Conservation (phyloP, 176 grass and related monocot genomes). For the Ampelocalamus luodianensis region DNA sequence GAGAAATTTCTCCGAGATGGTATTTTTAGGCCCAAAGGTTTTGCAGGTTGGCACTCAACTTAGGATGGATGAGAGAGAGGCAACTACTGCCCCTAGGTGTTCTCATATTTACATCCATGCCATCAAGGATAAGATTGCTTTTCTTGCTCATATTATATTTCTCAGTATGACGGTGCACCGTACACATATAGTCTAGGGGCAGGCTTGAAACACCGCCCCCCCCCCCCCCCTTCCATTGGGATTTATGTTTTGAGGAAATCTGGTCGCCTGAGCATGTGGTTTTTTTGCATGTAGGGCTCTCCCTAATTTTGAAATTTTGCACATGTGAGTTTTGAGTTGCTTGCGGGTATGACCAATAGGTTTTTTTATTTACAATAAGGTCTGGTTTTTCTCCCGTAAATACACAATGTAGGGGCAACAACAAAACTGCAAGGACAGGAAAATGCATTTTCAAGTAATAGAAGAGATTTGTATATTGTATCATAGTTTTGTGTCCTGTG, state of each 20-base stretch:
- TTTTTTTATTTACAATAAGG: background rate
- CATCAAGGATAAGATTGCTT: slow-evolving; percentile 33
- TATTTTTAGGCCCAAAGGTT: slow-evolving; percentile 32
- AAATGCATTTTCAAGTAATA: background rate
- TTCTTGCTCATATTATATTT: background rate
- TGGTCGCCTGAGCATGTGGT: background rate
- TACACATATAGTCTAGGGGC: background rate
- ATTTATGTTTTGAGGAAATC: background rate
- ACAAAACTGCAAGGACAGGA: background rate
- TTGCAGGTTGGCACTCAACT: slow-evolving; percentile 34
- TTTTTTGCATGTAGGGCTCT: background rate
- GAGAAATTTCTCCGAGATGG: slow-evolving; percentile 20
- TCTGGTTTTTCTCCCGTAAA: background rate
- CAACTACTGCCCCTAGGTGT: background rate
- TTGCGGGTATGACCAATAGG: background rate
- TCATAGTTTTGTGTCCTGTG: background rate
- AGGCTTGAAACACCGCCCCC: too few species aligned
- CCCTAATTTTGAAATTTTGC: background rate
- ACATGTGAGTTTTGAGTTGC: background rate
- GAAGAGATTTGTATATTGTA: background rate
- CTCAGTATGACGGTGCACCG: background rate
- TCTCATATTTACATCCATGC: slow-evolving; percentile 10
- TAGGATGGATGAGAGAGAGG: slow-evolving; percentile 6
- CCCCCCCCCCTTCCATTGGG: background rate
- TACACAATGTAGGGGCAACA: too few species aligned